Base-by-base conservation (phyloP, 495 filamentous ascomycete genomes). In the Venustampulla echinocandica region DNA sequence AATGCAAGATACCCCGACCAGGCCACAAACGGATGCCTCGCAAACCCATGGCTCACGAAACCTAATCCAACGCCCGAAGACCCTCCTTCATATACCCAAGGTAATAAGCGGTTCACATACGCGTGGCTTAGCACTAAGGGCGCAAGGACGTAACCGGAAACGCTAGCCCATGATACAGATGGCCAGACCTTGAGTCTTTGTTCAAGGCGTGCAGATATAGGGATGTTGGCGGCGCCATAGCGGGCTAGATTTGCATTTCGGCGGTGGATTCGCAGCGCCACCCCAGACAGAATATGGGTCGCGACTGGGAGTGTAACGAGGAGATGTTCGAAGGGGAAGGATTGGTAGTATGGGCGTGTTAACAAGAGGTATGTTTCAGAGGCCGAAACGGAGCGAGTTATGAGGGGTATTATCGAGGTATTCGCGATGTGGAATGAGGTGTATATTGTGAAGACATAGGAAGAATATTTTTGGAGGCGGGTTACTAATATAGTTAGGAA, bases 31-130 rank as follows among this genome's bases (percentile, higher is more conserved):
- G 77, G 74, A 60, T 79, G 76, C 22, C 77, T 73, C 30, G 78
- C 80, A 60, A 95, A 88, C 3, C 87, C 90, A 63, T 95, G 88
- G n/a, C 80, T 79, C 0, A 94, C 77, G 62, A 81, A 96, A 17
- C 77, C 80, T 21, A 96, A 65, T 1, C 84, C 84, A 21, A 95
- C 77, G 32, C 89, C 78, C 10, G 83, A 82, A 52, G 81, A 89
- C 27, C 87, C 88, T 0, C 89, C 89, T 25, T 94, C 86, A 13
- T 89, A 73, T 24, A 74, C 64, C 30, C 84, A 54, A 3, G 90
- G 89, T 15, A 90, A 65, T 0, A 72, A 64, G 10, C 90, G 74
- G 55, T 88, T 86, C 44, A 92, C 69, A 19, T 77, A 73, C 1
- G 74, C 71, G 63, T 96, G 90, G 4, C 77, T 73, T 1, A 69